phyloP scores from a whole-genome alignment of 768 basidiomycete species.

The Dioszegia crocea region DNA sequence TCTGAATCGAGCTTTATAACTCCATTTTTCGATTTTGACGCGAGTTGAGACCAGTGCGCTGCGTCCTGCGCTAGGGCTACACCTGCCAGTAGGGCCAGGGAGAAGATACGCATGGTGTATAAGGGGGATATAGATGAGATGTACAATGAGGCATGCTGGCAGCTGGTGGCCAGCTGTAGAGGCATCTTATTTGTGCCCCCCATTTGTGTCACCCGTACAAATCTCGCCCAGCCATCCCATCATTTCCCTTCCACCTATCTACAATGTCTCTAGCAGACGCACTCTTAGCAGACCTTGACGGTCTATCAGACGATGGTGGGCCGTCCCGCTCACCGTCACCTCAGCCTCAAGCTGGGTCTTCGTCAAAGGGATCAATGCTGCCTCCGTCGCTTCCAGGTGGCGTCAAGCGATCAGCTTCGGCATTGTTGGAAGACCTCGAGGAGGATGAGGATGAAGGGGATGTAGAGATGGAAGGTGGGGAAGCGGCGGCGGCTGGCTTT shows the following conservation, averaged over 20 bases:
- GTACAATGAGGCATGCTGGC: too few species aligned
- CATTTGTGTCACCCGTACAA: background rate
- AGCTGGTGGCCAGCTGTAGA: too few species aligned
- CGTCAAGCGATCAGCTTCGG: conserved; percentile 13
- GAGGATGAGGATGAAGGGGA: conserved; percentile 59
- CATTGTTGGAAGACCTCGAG: conserved; percentile 51
- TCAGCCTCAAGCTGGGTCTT: conserved; percentile 5
- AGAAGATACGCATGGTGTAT: background rate
- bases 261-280: conserved; percentile 71
- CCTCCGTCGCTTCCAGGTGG: conserved; percentile 42
- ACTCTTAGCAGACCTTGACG: conserved; percentile 85
- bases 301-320: conserved; percentile 61
- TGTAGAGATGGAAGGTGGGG: conserved; percentile 53
- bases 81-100: conserved; percentile 3
- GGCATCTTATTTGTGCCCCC: background rate
- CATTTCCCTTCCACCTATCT: background rate
- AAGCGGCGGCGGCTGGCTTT: conserved; percentile 54
- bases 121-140: background rate
- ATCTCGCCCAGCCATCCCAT: conserved; percentile 1
- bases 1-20: conserved; percentile 73
- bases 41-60: conserved; percentile 64
- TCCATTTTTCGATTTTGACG: conserved; percentile 64
- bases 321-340: conserved; percentile 4
- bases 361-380: conserved; percentile 36
- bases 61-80: conserved; percentile 25